These are phyloP conservation scores for Lunasporangiospora selenospora DNA, from an alignment of 192 early-diverging fungal species.

Conservation along the genomic window DNA sequence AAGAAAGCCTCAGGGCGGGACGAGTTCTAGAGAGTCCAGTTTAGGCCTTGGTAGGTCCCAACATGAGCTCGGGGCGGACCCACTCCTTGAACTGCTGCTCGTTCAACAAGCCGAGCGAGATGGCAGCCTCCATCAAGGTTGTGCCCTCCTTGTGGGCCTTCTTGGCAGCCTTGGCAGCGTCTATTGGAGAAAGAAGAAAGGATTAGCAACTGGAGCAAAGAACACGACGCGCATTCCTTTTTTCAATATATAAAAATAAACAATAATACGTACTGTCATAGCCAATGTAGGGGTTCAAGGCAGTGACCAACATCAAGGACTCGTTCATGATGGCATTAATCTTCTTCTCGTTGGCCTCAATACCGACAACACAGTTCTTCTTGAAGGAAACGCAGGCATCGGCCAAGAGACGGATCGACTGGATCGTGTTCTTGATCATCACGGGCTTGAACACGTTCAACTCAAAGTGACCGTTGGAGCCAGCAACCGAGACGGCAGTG, in stretches of 20 bases:
- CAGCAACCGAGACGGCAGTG: slow-evolving; percentile 89
- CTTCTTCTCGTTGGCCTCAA: slow-evolving; percentile 90
- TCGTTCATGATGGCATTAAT: slow-evolving; percentile 90
- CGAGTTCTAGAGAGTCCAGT: background rate
- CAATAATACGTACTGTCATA: slow-evolving; percentile 9
- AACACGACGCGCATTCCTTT: too few relatives aligned
- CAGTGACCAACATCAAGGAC: slow-evolving; percentile 98
- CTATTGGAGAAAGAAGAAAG: too few relatives aligned
- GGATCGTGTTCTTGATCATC: slow-evolving; percentile 97
- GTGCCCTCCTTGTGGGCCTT: slow-evolving; percentile 95
- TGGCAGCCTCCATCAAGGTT: slow-evolving; percentile 87
- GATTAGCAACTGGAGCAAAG: too few relatives aligned
- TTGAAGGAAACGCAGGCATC: slow-evolving; percentile 94
- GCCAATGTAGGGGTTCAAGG: slow-evolving; percentile 98
- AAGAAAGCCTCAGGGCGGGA: slow-evolving; percentile 1
- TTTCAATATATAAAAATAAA: too few relatives aligned
- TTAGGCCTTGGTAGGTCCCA: slow-evolving; percentile 58
- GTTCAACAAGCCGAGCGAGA: slow-evolving; percentile 85
- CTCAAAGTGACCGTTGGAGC: slow-evolving; percentile 98
- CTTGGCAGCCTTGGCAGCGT: slow-evolving; percentile 96
- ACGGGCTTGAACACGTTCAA: slow-evolving; percentile 99
- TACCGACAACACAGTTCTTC: slow-evolving; percentile 95
- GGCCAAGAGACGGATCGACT: slow-evolving; percentile 87
- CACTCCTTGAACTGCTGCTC: slow-evolving; percentile 95
- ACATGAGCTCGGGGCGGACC: slow-evolving; percentile 93